Evolutionary conservation across 2,329 filamentous ascomycete species (phyloP).

Genomic region (Parascedosporium putredinis): DNA sequence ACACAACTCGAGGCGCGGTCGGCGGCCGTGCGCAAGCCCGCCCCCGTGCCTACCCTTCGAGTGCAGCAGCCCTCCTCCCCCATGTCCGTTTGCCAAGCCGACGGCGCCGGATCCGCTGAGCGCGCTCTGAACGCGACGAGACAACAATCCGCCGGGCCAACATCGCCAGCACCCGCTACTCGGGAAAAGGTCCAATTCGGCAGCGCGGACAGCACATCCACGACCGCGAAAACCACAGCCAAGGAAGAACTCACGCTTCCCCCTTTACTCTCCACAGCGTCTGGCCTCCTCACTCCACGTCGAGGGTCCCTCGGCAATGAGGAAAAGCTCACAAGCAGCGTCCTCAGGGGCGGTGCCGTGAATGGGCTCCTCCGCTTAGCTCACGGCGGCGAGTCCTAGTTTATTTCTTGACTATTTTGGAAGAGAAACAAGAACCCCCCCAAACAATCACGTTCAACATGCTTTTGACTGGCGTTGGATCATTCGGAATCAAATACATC

Average conservation of each 20-base stretch:
- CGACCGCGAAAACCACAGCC: neutral
- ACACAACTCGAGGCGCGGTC: conserved; percentile 41
- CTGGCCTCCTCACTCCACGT: conserved; percentile 1
- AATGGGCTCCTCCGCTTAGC: conserved; percentile 41
- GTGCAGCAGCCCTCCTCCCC: conserved; percentile 10
- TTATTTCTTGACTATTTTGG: neutral
- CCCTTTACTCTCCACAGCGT: neutral
- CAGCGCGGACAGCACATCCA: too few species aligned
- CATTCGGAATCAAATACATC: too few species aligned
- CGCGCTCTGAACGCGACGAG: neutral
- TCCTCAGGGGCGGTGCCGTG: conserved; percentile 37
- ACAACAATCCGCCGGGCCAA: neutral
- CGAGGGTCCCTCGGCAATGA: conserved; percentile 10
- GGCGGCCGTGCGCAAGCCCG: conserved; percentile 9
- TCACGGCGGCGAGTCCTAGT: conserved; percentile 13
- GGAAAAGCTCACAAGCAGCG: conserved; percentile 31
- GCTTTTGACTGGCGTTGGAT: too few species aligned
- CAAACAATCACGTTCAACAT: too few species aligned
- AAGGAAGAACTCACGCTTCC: neutral
- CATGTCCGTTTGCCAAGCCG: conserved; percentile 4
- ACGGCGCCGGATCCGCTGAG: neutral
- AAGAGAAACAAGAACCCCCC: too few species aligned
- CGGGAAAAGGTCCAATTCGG: too few species aligned
- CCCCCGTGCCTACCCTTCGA: conserved; percentile 12
- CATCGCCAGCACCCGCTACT: neutral